Evolutionary conservation across 179 eudicot genomes (phyloP), one percentile per base, ranked within the genome.

Genomic region (Beta macrorhiza): DNA sequence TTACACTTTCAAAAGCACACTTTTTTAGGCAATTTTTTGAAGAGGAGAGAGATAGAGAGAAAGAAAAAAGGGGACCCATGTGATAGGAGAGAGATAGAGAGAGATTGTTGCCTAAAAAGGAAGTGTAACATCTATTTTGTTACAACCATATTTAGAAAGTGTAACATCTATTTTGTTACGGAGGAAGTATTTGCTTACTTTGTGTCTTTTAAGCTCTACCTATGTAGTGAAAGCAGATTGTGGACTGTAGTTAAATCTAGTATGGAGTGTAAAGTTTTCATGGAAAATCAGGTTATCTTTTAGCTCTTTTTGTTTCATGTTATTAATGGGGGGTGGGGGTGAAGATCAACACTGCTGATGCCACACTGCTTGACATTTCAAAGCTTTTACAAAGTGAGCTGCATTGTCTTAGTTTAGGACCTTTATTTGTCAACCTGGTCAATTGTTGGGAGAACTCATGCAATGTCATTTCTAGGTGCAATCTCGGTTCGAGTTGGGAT

Each of bases 401-500:
- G 57, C 59, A 5, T 19, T 75, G 17, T 49, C 5, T 6, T 29
- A 0, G 22, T 25, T 59, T 10, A 58, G 15, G 53, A 16, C 53
- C 72, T 52, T 25, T 32, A 57, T 59, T 44, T n/a, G 52, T 52
- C 25, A 65, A 4, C 75, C 53, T 58, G 72, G 17, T 74, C 58
- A 67, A 7, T 72, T 77, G 53, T 77, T 10, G 47, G 44, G 22
- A 12, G 5, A 57, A 22, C 32, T 25, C 14, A 47, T 81, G 51
- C 52, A 2, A 62, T 51, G 59, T 67, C 47, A 72, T 72, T 84
- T 78, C 49, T 78, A 85, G 86, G 78, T 86, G 79, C 91, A 84
- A 88, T n/a, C 7, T 59, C 89, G 16, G 96, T 94, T 61, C 90
- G 84, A 84, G 98, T 96, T 81, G 98, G 93, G 65, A 91, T 94